Conservation (phyloP, 1,139 yeast species). For the Candida sp. region DNA sequence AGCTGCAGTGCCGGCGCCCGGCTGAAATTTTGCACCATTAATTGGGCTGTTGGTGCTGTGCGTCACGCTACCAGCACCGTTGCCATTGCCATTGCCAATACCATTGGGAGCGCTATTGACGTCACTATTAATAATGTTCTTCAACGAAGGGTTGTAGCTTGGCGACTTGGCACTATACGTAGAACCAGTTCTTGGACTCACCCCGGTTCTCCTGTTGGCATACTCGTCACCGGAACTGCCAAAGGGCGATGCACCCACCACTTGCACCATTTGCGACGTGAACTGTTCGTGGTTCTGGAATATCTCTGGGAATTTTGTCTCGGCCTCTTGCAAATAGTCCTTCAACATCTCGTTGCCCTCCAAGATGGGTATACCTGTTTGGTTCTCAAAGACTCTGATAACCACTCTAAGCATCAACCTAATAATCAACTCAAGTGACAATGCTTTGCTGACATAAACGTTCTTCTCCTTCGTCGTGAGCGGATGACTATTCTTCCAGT, state of each 20-base stretch:
- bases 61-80: background rate
- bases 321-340: constrained; percentile 26
- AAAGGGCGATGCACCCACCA: constrained; percentile 20
- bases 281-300: constrained; percentile 14
- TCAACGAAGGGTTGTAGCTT: constrained; percentile 27
- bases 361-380: constrained; percentile 11
- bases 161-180: constrained; percentile 18
- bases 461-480: background rate
- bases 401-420: constrained; percentile 26
- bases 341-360: constrained; percentile 17
- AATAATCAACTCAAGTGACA: constrained; percentile 22
- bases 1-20: too few relatives aligned
- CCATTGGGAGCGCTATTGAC: background rate
- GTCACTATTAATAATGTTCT: constrained; percentile 21
- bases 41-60: too few relatives aligned
- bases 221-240: constrained; percentile 1
- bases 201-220: background rate
- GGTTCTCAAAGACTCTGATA: constrained; percentile 20
- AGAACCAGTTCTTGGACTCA: constrained; percentile 6
- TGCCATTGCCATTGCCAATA: background rate
- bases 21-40: too few relatives aligned
- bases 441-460: constrained; percentile 14
- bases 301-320: constrained; percentile 29
- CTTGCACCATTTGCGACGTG: constrained; percentile 14
- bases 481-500: background rate